These are phyloP conservation scores for Annulohypoxylon maeteangense DNA, from an alignment of 495 filamentous ascomycete species.

Conservation along the genomic window DNA sequence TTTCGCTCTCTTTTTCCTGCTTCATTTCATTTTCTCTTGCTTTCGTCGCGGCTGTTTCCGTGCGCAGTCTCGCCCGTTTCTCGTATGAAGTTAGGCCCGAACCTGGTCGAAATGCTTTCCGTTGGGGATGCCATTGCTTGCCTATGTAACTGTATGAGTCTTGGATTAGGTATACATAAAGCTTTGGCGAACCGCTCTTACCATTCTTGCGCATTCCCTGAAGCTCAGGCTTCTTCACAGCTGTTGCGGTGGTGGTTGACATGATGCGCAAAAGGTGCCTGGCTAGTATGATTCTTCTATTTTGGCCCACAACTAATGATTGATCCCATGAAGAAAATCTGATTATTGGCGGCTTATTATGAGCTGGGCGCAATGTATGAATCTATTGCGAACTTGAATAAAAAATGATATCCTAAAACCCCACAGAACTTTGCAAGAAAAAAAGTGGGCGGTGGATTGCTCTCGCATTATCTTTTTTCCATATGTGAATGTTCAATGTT, in stretches of 20 bases:
- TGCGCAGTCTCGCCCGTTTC: constrained; percentile 72
- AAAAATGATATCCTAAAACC: background rate
- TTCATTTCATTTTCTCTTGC: constrained; percentile 94
- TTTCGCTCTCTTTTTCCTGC: constrained; percentile 88
- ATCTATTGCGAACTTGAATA: constrained; percentile 1
- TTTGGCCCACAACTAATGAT: background rate
- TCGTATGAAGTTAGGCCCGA: constrained; percentile 80
- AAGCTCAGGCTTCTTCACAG: constrained; percentile 41
- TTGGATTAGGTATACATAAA: background rate
- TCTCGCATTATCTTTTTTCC: background rate
- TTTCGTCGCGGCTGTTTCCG: constrained; percentile 76
- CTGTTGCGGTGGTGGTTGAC: constrained; percentile 15
- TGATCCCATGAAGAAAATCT: background rate
- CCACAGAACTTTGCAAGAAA: background rate
- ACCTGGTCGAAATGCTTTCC: constrained; percentile 86
- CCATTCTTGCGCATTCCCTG: constrained; percentile 75
- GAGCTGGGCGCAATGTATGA: constrained; percentile 16
- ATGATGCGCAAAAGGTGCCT: constrained; percentile 23
- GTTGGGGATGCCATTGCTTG: constrained; percentile 90
- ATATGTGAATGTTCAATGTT: background rate
- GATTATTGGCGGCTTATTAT: background rate
- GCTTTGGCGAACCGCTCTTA: constrained; percentile 46
- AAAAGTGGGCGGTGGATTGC: background rate
- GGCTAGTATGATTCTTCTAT: background rate
- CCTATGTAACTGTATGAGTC: constrained; percentile 63